Percentiles rank a stretch among this genome's conserved stretches.
Evolutionary conservation across 2,329 filamentous ascomycete species (phyloP).

Genomic region (Dactylellina cionopaga): DNA sequence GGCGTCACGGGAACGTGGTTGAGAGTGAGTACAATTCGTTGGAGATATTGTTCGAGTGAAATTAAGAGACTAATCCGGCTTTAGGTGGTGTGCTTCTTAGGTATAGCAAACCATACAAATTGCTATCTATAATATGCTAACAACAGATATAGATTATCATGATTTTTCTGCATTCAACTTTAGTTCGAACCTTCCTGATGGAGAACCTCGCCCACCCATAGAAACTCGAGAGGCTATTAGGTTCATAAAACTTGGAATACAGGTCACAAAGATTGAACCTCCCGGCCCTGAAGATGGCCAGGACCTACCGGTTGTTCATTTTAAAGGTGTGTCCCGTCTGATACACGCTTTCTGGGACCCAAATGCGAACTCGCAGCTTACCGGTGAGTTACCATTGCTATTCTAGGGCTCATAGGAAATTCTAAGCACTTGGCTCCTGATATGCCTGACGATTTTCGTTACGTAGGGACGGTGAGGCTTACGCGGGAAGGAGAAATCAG

Average conservation of each 20-base stretch:
- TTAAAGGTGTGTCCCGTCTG: constrained; percentile 70
- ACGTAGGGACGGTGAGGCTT: constrained; percentile 69
- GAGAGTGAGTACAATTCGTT: constrained; percentile 64
- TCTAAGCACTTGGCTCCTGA: constrained; percentile 26
- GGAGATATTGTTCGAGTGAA: neutral
- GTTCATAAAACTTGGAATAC: constrained; percentile 74
- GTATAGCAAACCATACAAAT: too few species aligned
- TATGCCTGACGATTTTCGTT: constrained; percentile 32
- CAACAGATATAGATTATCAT: constrained; percentile 70
- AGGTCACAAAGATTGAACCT: constrained; percentile 70
- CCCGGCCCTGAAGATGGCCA: constrained; percentile 70
- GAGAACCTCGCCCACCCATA: constrained; percentile 67
- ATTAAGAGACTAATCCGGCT: constrained; percentile 44
- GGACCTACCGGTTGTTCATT: constrained; percentile 73
- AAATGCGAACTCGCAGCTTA: constrained; percentile 73
- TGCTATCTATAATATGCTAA: constrained; percentile 36
- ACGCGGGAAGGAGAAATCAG: constrained; percentile 77
- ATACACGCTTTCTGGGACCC: constrained; percentile 74
- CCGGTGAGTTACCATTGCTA: constrained; percentile 65
- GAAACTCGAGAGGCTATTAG: constrained; percentile 74
- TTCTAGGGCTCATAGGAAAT: constrained; percentile 37
- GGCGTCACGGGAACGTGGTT: constrained; percentile 77
- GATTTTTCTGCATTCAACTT: constrained; percentile 81
- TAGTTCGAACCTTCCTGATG: constrained; percentile 61
- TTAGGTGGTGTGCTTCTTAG: constrained; percentile 63